A percentile compares a stretch with the other conserved stretches of the same genome.
These are phyloP conservation scores for Pelargonium myrrhifolium DNA, from an alignment of 441 rosid genomes.

Conservation along the genomic window DNA sequence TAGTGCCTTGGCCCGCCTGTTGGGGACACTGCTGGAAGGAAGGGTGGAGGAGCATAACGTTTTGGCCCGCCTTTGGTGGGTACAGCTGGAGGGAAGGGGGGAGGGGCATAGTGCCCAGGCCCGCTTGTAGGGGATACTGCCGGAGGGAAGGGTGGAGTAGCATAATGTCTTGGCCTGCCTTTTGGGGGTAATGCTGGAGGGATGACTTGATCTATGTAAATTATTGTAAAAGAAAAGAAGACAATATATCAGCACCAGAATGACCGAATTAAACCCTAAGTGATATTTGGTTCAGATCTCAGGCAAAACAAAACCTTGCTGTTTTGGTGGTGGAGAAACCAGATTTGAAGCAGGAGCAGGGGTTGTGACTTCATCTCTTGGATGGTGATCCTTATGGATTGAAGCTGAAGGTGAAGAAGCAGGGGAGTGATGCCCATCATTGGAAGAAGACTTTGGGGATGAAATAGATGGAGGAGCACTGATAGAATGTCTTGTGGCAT, in stretches of 20 bases:
- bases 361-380: slow-evolving; percentile 28
- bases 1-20: slow-evolving; percentile 15
- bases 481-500: slow-evolving; percentile 21
- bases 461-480: slow-evolving; percentile 30
- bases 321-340: slow-evolving; percentile 39
- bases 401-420: slow-evolving; percentile 43
- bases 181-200: slow-evolving; percentile 28
- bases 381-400: slow-evolving; percentile 32
- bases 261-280: slow-evolving; percentile 7
- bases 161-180: no score
- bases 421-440: slow-evolving; percentile 22
- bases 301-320: slow-evolving; percentile 36
- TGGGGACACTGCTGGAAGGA: slow-evolving; percentile 19
- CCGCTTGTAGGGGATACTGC: neutral
- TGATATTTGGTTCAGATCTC: slow-evolving; percentile 3
- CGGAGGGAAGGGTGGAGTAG: no score
- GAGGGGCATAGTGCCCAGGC: neutral
- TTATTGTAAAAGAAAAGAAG: slow-evolving; percentile 21
- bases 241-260: neutral
- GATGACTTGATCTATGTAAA: slow-evolving; percentile 34
- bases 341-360: slow-evolving; percentile 36
- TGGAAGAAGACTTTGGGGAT: slow-evolving; percentile 26
- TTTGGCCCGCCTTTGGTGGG: neutral
- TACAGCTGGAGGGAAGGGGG: neutral
- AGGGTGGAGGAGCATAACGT: neutral